Evolutionary conservation across 2,329 filamentous ascomycete species (phyloP), one percentile per base, ranked within the genome.

Genomic region (Colletotrichum sansevieriae): DNA sequence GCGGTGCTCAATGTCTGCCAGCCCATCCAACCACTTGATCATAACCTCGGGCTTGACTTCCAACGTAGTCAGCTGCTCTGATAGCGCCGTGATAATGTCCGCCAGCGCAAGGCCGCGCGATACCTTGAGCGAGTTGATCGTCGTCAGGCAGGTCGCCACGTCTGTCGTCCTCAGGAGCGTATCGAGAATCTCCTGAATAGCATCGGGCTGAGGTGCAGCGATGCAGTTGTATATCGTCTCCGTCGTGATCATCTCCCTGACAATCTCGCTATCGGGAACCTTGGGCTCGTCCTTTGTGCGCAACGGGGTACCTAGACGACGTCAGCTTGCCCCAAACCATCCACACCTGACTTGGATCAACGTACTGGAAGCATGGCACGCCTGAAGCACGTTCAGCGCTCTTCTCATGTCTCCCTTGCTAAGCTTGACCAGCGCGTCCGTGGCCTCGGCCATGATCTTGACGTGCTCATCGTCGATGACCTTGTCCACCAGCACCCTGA

Each of bases 161-260:
- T 99, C 95, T 62, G 90, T 88, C 2, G 93, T 98, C 63, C 88
- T 90, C 33, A 98, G 87, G 37, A 99, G 85, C 0, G 94, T 97
- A 72, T 91, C 87, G 72, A 95, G 85, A 62, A 99, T 98, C 74
- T 92, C 89, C 72, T 88, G 87, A 76, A 98, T 94, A 74, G 97
- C 95, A 25, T 91, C 89, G 0, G 96, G 96, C 73, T 97, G 95
- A 4, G 96, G 96, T 2, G 95, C 95, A 9, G 96, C 96, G 76
- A 99, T 97, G 80, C 96, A 99, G 80, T 94, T 95, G 84, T 98
- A 99, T 76, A 99, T 98, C 8, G 93, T 94, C 77, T 97, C 92
- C 41, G 92, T 97, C 73, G 98, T 97, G 73, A 93, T 88, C 68
- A 74, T 85, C 35, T 98, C 95, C 46, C 94, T 87, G 63, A 91